Evolutionary conservation across 495 filamentous ascomycete species (phyloP).

Genomic region (Penicilliopsis zonata): DNA sequence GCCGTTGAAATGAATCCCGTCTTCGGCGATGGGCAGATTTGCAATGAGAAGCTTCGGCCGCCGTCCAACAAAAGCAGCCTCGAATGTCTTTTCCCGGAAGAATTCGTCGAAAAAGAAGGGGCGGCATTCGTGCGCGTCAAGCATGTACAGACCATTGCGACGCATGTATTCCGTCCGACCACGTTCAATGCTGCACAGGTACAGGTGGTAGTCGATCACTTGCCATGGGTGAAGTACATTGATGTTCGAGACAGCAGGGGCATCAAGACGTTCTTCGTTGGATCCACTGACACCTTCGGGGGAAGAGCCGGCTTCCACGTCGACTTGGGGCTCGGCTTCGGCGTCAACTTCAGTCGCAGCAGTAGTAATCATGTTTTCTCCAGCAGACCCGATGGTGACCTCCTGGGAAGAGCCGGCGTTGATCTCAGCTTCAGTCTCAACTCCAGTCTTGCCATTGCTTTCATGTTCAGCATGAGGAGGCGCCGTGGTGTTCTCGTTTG

Average conservation of each 20-base stretch:
- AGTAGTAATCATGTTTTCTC: too few relatives aligned
- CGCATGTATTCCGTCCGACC: slow-evolving; percentile 6
- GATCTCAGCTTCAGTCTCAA: too few relatives aligned
- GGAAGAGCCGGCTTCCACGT: too few relatives aligned
- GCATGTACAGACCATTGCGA: slow-evolving; percentile 10
- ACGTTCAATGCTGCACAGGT: slow-evolving; percentile 15
- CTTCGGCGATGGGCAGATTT: slow-evolving; percentile 16
- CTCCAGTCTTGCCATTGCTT: too few relatives aligned
- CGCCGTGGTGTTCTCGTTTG: too few relatives aligned
- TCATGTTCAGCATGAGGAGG: too few relatives aligned
- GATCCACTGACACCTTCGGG: too few relatives aligned
- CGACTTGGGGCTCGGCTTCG: too few relatives aligned
- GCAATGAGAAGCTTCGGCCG: slow-evolving; percentile 14
- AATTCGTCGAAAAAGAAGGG: slow-evolving; percentile 13
- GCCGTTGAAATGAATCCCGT: slow-evolving; percentile 3
- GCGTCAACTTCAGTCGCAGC: too few relatives aligned
- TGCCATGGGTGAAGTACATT: slow-evolving; percentile 18
- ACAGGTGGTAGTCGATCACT: slow-evolving; percentile 24
- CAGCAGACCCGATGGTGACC: too few relatives aligned
- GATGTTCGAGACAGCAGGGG: neutral
- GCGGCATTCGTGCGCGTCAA: slow-evolving; percentile 14
- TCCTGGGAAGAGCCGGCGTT: too few relatives aligned
- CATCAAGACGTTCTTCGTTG: too few relatives aligned
- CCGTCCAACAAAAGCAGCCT: slow-evolving; percentile 2
- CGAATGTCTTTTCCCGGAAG: slow-evolving; percentile 4